Evolutionary conservation across 1,284 basidiomycete species (phyloP).

Genomic region (Nidula niveotomentosa): DNA sequence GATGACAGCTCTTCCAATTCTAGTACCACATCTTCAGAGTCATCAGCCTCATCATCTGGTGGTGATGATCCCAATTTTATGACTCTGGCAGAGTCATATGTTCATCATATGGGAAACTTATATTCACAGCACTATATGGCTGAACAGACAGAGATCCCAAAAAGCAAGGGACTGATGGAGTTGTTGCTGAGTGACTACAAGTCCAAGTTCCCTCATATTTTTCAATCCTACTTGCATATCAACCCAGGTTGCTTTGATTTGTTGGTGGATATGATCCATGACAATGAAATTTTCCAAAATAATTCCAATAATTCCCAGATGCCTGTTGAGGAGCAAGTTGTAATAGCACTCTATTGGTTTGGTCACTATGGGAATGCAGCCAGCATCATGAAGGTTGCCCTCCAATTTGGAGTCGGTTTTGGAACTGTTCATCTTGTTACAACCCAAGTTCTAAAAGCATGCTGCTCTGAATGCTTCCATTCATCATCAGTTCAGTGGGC

Average conservation of each 20-base stretch:
- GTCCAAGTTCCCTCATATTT: constrained; percentile 12
- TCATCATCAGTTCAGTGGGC: constrained; percentile 7
- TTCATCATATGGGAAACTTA: constrained; percentile 1
- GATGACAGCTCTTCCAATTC: too few species aligned
- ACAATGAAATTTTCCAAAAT: constrained; percentile 24
- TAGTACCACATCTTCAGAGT: not conserved
- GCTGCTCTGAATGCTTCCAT: constrained; percentile 6
- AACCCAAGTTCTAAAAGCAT: constrained; percentile 13
- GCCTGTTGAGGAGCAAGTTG: constrained; percentile 25
- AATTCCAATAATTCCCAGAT: constrained; percentile 24
- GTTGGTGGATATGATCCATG: constrained; percentile 14
- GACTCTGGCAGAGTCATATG: not conserved
- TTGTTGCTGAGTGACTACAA: constrained; percentile 9
- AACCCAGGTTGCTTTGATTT: constrained; percentile 20
- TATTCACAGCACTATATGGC: constrained; percentile 4
- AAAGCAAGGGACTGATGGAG: not conserved
- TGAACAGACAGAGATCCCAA: constrained; percentile 1
- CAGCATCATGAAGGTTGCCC: constrained; percentile 20
- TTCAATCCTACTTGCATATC: constrained; percentile 18
- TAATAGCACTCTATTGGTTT: constrained; percentile 25
- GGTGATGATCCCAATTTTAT: not conserved
- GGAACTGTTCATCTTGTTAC: constrained; percentile 20
- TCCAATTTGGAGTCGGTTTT: constrained; percentile 19
- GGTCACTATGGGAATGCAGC: constrained; percentile 31
- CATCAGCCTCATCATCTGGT: not conserved